Base-by-base conservation (phyloP, 371 early-diverging fungal genomes). In the Mortierella sp. region DNA sequence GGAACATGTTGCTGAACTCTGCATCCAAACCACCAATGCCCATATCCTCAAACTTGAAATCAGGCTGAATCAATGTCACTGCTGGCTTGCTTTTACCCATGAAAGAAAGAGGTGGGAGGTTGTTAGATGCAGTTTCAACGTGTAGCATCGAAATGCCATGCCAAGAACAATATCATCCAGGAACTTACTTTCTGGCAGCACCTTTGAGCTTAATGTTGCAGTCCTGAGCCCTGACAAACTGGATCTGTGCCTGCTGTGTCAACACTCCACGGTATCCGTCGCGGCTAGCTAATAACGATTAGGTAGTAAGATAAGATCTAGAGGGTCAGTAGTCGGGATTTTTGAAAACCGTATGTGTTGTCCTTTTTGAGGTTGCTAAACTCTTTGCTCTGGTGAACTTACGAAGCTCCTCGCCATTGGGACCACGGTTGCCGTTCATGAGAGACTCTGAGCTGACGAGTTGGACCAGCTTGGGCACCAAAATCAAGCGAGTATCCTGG, bases 21-120 rank as follows among this genome's bases (percentile, higher is more conserved):
- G 94, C 92, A 88, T 99, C 99, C 76, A 99, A 91, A 78, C 99
- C 99, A 89, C 99, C 99, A 88, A 99, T 99, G 60, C 99, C 99
- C 91, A 99, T 93, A 78, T 98, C 97, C 88, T 99, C 99, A 91
- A 99, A 99, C 81, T 98, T 97, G 89, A 99, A 99, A 86, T 99
- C 94, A 21, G 99, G 97, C 84, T 98, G 94, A 73, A 98, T 94
- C 60, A 99, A 88, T 2, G 94, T 91, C 65, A 92, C 91, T 7
- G 94, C 92, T 52, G 88, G 80, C 45, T 90, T 89, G n/a, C 92
- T 28, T 82, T 55, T 63, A 63, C 26, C 7, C 28, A 1, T 31
- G 14, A 13, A 13, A 31, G 54, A 16, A 48, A 10, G 34, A 9
- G 24, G 13, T 14, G 9, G 5, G 5, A 16, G 5, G 9, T 21